Base-by-base conservation (phyloP, 2,329 filamentous ascomycete genomes). In the Arachnopeziza araneosa region DNA sequence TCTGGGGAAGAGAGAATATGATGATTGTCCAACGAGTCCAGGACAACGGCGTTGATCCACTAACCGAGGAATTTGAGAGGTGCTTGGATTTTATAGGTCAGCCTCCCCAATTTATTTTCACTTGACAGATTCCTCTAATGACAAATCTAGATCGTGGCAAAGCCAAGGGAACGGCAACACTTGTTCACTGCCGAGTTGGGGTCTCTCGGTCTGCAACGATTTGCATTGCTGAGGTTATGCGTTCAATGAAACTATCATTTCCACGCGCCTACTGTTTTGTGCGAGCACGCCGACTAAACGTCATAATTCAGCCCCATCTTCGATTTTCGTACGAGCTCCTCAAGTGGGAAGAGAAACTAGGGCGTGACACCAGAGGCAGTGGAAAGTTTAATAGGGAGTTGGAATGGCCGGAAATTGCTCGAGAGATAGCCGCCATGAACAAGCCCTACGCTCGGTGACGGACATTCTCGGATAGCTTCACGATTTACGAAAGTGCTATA, bases 211-310 rank as follows among this genome's bases (percentile, higher is more conserved):
- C 91, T 64, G 95, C 95, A 14, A 99, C 93, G 1, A 97, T 99
- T 63, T 98, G 95, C 73, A 99, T 99, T 69, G 95, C 95, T n/a
- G 93, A 98, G 75, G 91, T 98, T 44, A 99, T 99, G 95, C 86
- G 88, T 44, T 81, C 88, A 24, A 75, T 91, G 68, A 81, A 85
- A 23, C 77, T 97, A 65, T 95, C 91, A 0, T 93, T 98, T 68
- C 92, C 95, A 14, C 84, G 90, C 58, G 95, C 95, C 61, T 99
- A 99, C 75, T 98, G 95, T 74, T 98, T 93, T 74, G 95, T 99
- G 48, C 87, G 95, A 32, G 95, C 95, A 22, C 84, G 95, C 57
- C 83, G 95, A 62, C 80, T 99, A 54, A 99, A 99, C 71, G 95
- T 99, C 56, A 99, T 99, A 65, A 98, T 99, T 65, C 95, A 99